phyloP scores from a whole-genome alignment of 148 eudicot genomes.

The Cornus florida region DNA sequence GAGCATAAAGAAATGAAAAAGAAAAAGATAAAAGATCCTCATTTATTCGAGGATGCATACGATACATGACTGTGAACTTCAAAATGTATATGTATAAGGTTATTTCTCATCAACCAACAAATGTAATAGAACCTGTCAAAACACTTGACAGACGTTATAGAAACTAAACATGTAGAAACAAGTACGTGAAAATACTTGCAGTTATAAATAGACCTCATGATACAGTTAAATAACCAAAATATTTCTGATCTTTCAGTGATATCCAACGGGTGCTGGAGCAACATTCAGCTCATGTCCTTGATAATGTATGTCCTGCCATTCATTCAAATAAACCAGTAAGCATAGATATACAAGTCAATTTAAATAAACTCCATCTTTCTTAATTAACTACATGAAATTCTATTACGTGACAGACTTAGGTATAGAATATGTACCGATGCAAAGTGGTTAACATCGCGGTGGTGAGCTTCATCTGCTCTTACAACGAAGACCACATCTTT shows the following conservation, averaged over 20 bases:
- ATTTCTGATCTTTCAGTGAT: conserved; percentile 48
- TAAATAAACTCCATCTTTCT: no score
- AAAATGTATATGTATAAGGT: no score
- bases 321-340: not conserved
- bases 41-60: no score
- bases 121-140: no score
- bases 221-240: no score
- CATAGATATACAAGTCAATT: no score
- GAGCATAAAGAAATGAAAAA: no score
- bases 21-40: no score
- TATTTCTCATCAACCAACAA: no score
- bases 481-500: conserved; percentile 78
- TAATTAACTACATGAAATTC: no score
- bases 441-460: conserved; percentile 89
- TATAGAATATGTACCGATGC: conserved; percentile 55
- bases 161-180: not conserved
- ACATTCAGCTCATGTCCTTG: conserved; percentile 83
- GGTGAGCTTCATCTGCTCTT: conserved; percentile 98
- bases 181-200: not conserved
- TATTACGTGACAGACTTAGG: no score
- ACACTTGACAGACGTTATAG: not conserved
- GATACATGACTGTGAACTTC: no score
- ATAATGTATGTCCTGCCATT: conserved; percentile 69
- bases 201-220: not conserved
- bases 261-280: conserved; percentile 80